These are phyloP conservation scores for Brassica incana DNA, from an alignment of 345 rosid species.

Conservation along the genomic window DNA sequence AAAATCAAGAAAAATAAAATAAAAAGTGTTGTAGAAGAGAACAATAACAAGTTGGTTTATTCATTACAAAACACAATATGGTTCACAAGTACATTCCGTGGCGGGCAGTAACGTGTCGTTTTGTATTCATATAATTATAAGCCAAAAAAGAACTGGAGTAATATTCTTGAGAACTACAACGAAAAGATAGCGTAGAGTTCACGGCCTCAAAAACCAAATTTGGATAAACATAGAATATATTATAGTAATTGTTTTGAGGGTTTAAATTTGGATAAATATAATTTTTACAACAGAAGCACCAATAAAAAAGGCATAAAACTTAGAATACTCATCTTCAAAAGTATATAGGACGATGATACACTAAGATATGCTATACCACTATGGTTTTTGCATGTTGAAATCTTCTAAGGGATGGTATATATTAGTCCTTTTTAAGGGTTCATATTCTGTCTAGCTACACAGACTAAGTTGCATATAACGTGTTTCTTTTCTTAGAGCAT, in stretches of 20 bases:
- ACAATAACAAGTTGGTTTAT: slow-evolving; percentile 10
- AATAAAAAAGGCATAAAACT: not conserved
- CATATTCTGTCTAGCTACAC: not conserved
- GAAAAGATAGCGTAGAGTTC: not conserved
- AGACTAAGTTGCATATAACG: not conserved
- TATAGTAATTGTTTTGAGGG: not conserved
- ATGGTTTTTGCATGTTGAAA: too few relatives aligned
- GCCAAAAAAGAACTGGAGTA: not conserved
- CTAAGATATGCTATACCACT: too few relatives aligned
- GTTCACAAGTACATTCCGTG: slow-evolving; percentile 15
- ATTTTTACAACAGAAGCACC: not conserved
- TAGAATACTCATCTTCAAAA: not conserved
- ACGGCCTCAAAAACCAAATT: slow-evolving; percentile 1
- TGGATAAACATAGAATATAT: not conserved
- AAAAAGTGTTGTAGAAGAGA: not conserved
- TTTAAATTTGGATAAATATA: not conserved
- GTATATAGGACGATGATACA: not conserved
- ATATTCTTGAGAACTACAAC: not conserved
- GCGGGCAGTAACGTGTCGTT: not conserved
- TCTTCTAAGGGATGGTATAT: too few relatives aligned
- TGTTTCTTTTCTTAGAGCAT: not conserved
- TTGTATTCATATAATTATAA: slow-evolving; percentile 1
- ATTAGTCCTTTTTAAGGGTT: not conserved
- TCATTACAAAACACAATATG: slow-evolving; percentile 4
- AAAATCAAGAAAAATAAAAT: not conserved